A percentile compares a stretch with the other conserved stretches of the same genome.
Evolutionary conservation across 495 filamentous ascomycete species (phyloP).

Genomic region (Talaromyces adpressus): DNA sequence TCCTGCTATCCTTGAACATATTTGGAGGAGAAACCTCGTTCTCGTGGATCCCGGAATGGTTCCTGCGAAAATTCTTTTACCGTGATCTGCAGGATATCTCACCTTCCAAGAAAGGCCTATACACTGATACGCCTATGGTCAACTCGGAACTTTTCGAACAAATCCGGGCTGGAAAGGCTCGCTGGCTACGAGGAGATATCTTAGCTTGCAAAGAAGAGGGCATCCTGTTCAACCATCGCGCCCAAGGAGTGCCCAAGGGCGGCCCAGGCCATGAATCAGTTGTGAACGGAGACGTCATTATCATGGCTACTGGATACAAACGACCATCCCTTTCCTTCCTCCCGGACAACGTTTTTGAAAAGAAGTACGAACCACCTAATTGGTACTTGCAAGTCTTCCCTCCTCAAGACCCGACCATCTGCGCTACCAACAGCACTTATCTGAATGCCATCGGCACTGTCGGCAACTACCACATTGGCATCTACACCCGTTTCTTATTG

Average conservation of each 20-base stretch:
- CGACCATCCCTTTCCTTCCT: conserved; percentile 68
- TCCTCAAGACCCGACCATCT: conserved; percentile 50
- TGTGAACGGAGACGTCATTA: conserved; percentile 66
- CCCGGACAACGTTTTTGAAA: conserved; percentile 60
- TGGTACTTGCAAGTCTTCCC: conserved; percentile 88
- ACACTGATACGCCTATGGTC: conserved; percentile 80
- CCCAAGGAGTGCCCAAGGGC: conserved; percentile 62
- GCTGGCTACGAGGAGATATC: conserved; percentile 79
- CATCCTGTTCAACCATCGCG: conserved; percentile 62
- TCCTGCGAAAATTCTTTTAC: conserved; percentile 77
- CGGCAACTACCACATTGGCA: conserved; percentile 82
- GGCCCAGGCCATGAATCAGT: conserved; percentile 59
- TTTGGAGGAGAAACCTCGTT: conserved; percentile 69
- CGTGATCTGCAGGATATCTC: conserved; percentile 75
- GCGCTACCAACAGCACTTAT: conserved; percentile 79
- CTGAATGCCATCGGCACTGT: conserved; percentile 72
- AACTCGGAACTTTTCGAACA: conserved; percentile 74
- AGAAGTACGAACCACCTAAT: conserved; percentile 70
- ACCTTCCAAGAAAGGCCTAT: conserved; percentile 62
- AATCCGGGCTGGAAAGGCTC: conserved; percentile 65
- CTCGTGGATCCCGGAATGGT: conserved; percentile 69
- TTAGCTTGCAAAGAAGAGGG: conserved; percentile 55
- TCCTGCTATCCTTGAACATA: conserved; percentile 68
- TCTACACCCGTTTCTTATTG: conserved; percentile 76
- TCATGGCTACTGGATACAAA: conserved; percentile 78